Conservation (phyloP, 176 grass and related monocot genomes). For the Rhipidocladum racemiflorum region DNA sequence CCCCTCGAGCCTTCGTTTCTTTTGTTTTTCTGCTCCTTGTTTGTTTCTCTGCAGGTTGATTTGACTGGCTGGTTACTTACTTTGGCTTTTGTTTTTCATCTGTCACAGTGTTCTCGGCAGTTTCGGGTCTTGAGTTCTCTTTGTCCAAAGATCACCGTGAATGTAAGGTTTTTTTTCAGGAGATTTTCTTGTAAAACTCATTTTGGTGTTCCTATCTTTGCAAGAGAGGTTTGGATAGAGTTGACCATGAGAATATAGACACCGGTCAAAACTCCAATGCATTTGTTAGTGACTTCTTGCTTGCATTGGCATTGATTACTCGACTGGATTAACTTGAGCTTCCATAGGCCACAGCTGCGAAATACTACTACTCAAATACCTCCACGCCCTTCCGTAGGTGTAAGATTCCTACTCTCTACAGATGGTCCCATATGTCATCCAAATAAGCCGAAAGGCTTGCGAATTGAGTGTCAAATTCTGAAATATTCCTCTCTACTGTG, state of each 20-base stretch:
- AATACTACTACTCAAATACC: slow-evolving; percentile 1
- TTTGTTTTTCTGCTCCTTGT: no score
- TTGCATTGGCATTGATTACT: not conserved
- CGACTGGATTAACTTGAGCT: not conserved
- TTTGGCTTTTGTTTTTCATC: slow-evolving; percentile 18
- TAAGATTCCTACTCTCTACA: not conserved
- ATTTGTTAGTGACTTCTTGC: not conserved
- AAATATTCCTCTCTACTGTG: not conserved
- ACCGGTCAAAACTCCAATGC: not conserved
- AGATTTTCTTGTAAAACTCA: not conserved
- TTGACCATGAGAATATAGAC: not conserved
- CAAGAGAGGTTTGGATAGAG: not conserved
- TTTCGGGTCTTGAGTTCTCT: slow-evolving; percentile 87
- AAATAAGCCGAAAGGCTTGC: no score
- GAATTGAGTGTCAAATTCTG: no score
- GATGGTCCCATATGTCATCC: no score
- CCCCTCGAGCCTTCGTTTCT: not conserved
- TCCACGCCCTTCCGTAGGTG: not conserved
- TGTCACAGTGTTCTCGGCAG: slow-evolving; percentile 88
- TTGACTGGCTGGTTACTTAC: slow-evolving; percentile 28
- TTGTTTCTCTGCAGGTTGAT: slow-evolving; percentile 28
- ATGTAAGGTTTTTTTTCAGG: slow-evolving; percentile 56
- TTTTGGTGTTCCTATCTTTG: not conserved
- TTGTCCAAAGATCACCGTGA: slow-evolving; percentile 86
- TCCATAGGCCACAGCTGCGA: not conserved